Evolutionary conservation across 1,139 yeast species (phyloP), one percentile per base, ranked within the genome.

Genomic region (Debaryomyces nepalensis): DNA sequence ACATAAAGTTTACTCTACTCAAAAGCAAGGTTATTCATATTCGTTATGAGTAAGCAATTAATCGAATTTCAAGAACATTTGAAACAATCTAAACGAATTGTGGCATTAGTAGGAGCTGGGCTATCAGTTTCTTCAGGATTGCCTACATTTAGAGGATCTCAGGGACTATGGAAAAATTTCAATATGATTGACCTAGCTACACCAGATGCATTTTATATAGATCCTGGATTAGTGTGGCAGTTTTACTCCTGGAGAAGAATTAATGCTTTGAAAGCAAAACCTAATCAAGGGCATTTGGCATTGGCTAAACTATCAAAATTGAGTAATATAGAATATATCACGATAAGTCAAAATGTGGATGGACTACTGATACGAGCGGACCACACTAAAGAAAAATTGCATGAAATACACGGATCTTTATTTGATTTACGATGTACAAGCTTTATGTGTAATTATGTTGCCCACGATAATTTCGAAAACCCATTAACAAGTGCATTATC

Each of bases 181-280:
- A 86, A 85, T 41, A 82, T 90, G 57, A 83, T 87, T 35, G 96
- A 89, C 54, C 68, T 89, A 40, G 96, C 96, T 5, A 89, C 97
- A 0, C 95, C 95, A 0, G 96, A 89, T 58, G 96, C 96, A 4
- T 89, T 89, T 58, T 79, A 82, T 46, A 71, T 74, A 14, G 91
- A 88, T 57, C 96, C 97, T 0, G 87, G 88, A 0, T 69, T 88
- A 18, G 96, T 89, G 3, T 89, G 97, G 97, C 93, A 87, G 56
- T 89, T 86, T 54, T 88, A 89, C 59, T 75, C 90, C 5, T 79
- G 82, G 64, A 67, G 95, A 46, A 61, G 97, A 39, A 73, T 69
- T 42, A 70, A 70, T 33, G 91, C 96, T 0, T 64, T 87, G 41
- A 62, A 64, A 37, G 90, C 93, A 1, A 62, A 60, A 34, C 96